These are phyloP conservation scores for Circinella minor DNA, from an alignment of 371 early-diverging fungal genomes.

Conservation along the genomic window DNA sequence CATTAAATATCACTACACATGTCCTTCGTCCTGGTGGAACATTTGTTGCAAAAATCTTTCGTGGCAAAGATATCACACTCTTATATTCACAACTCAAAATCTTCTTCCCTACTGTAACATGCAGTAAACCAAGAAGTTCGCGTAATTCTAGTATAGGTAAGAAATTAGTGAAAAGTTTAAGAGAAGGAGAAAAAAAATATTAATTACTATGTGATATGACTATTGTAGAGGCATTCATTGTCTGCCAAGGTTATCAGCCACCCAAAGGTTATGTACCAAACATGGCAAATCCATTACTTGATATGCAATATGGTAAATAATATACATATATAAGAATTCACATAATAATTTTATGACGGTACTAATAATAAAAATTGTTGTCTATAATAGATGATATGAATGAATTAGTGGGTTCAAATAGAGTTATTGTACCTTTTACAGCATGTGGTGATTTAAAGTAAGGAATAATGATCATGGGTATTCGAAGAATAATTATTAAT, in stretches of 20 bases:
- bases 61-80: constrained; percentile 91
- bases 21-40: constrained; percentile 89
- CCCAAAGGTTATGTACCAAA: constrained; percentile 85
- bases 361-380: neutral
- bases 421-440: constrained; percentile 87
- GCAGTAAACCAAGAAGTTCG: constrained; percentile 95
- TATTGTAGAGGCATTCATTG: constrained; percentile 86
- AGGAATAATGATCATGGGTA: constrained; percentile 6
- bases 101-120: constrained; percentile 88
- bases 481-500: too few relatives aligned
- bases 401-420: constrained; percentile 73
- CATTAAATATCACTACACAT: constrained; percentile 93
- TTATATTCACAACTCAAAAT: constrained; percentile 90
- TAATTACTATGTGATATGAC: neutral
- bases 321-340: neutral
- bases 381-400: constrained; percentile 50
- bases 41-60: constrained; percentile 97
- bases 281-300: constrained; percentile 88
- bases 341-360: too few relatives aligned
- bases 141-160: constrained; percentile 89
- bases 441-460: constrained; percentile 91
- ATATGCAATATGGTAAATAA: constrained; percentile 67
- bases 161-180: too few relatives aligned
- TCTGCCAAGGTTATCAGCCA: constrained; percentile 88
- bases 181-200: neutral